phyloP scores from a whole-genome alignment of 768 basidiomycete species.

The Hysterangium stoloniferum region DNA sequence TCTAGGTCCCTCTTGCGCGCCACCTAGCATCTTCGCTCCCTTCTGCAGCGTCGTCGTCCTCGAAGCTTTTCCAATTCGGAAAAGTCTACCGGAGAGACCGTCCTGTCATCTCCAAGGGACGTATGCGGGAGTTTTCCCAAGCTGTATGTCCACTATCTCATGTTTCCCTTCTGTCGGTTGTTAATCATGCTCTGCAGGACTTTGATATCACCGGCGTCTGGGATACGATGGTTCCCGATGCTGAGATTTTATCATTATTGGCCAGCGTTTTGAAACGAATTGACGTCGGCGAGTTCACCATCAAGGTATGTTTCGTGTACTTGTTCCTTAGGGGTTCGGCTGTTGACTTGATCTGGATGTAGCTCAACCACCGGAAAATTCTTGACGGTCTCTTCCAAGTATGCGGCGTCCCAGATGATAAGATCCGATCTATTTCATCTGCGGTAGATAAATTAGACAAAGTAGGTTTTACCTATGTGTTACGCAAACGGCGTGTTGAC shows the following conservation, averaged over 20 bases:
- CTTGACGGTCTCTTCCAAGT: constrained; percentile 96
- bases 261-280: constrained; percentile 76
- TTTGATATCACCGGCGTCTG: constrained; percentile 89
- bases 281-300: constrained; percentile 88
- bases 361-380: constrained; percentile 96
- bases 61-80: constrained; percentile 96
- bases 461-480: constrained; percentile 31
- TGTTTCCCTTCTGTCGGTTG: background rate
- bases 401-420: constrained; percentile 87
- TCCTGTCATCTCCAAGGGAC: constrained; percentile 95
- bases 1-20: constrained; percentile 80
- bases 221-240: constrained; percentile 98
- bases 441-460: constrained; percentile 99
- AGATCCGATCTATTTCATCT: constrained; percentile 86
- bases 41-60: constrained; percentile 62
- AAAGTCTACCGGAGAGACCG: constrained; percentile 97
- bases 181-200: constrained; percentile 45
- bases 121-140: constrained; percentile 98
- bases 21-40: constrained; percentile 80
- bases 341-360: background rate
- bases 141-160: constrained; percentile 47
- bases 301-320: constrained; percentile 56
- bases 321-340: background rate
- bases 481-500: background rate
- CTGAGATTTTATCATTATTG: constrained; percentile 76